phyloP scores from a whole-genome alignment of 225 moss, liverwort and hornwort genomes.

The Physcomitrellopsis africana region DNA sequence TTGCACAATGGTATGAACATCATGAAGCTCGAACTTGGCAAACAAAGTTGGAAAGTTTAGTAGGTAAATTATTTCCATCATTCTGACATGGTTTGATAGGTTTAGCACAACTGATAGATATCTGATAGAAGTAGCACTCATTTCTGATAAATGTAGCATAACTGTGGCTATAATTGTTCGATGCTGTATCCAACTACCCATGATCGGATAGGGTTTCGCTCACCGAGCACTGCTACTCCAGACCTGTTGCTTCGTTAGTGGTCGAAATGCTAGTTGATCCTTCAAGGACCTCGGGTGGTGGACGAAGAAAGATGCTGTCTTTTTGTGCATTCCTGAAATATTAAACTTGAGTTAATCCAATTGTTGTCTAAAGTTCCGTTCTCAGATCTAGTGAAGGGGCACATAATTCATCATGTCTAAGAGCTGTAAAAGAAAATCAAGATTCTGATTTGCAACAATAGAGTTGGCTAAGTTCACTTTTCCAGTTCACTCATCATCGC shows the following conservation, averaged over 20 bases:
- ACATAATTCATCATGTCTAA: too few species aligned
- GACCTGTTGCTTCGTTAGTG: constrained; percentile 19
- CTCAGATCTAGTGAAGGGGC: too few species aligned
- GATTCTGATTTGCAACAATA: too few species aligned
- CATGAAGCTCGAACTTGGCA: constrained; percentile 83
- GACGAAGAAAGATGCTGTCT: too few species aligned
- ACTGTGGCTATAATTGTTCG: constrained; percentile 32
- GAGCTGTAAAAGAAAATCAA: too few species aligned
- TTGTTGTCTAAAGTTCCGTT: too few species aligned
- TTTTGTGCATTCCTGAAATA: too few species aligned
- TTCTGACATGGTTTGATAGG: constrained; percentile 17
- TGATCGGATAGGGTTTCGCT: constrained; percentile 14
- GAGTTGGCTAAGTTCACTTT: too few species aligned
- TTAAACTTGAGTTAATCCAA: too few species aligned
- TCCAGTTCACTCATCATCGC: too few species aligned
- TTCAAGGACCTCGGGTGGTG: background rate
- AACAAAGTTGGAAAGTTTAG: constrained; percentile 57
- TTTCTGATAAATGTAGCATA: background rate
- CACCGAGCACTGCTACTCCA: constrained; percentile 18
- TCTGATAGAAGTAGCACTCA: background rate
- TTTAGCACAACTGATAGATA: too few species aligned
- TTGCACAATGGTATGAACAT: constrained; percentile 73
- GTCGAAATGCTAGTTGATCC: constrained; percentile 23
- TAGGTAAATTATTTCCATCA: background rate
- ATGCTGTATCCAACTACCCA: constrained; percentile 26